These are phyloP conservation scores for Conoideocrella luteorostrata DNA, from an alignment of 2,329 filamentous ascomycete species.

Conservation along the genomic window DNA sequence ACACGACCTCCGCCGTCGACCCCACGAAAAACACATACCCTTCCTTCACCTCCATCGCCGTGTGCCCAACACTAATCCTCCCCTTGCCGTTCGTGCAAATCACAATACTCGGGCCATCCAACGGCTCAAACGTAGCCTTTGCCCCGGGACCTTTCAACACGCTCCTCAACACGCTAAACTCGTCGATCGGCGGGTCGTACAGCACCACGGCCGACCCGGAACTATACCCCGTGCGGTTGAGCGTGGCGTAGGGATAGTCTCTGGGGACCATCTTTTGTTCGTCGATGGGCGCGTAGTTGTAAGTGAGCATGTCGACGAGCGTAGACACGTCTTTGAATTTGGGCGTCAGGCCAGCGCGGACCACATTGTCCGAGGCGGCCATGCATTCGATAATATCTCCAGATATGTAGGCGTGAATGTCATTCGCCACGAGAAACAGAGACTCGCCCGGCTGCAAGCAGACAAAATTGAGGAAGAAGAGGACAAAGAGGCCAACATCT, in stretches of 20 bases:
- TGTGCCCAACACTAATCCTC: conserved; percentile 78
- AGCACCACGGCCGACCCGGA: conserved; percentile 65
- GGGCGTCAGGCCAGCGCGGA: conserved; percentile 92
- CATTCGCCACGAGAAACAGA: conserved; percentile 91
- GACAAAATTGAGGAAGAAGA: conserved; percentile 97
- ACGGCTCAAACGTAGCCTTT: conserved; percentile 81
- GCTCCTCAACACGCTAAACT: conserved; percentile 85
- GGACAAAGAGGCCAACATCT: conserved; percentile 89
- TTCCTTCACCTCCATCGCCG: conserved; percentile 65
- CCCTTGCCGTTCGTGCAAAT: conserved; percentile 84
- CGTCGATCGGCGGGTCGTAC: conserved; percentile 94
- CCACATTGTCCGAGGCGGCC: conserved; percentile 97
- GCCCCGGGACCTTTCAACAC: conserved; percentile 64
- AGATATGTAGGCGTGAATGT: conserved; percentile 91
- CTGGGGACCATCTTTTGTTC: conserved; percentile 87
- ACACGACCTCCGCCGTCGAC: conserved; percentile 72
- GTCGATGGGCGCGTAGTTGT: conserved; percentile 88
- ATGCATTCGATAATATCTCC: conserved; percentile 98
- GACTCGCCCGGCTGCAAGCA: conserved; percentile 83
- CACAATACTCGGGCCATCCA: conserved; percentile 84
- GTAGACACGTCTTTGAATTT: conserved; percentile 97
- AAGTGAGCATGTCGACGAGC: conserved; percentile 85
- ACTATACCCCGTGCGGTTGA: conserved; percentile 77
- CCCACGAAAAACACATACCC: conserved; percentile 81
- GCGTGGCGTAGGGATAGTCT: conserved; percentile 77